Evolutionary conservation across 331 rosid genomes (phyloP), one percentile per base, ranked within the genome.

Genomic region (Saraca asoca): DNA sequence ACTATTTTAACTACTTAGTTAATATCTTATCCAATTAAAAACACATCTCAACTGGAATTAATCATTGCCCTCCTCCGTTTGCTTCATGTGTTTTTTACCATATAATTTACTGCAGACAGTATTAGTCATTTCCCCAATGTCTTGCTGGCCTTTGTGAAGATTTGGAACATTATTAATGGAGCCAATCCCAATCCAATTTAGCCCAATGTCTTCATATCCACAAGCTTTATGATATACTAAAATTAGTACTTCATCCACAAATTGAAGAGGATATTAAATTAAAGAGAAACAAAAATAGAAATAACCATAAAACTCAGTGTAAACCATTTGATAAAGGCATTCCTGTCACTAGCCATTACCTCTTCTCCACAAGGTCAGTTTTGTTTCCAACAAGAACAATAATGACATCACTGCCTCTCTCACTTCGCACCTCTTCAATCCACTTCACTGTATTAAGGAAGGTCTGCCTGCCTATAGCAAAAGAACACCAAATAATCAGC

Each of bases 341-440:
- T 58, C 54, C 12, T 6, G 70, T 56, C 19, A 66, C 44, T 69
- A 62, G 45, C 14, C 10, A 70, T 74, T 86, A 94, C 99, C 97
- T 94, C 82, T 94, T 94, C 31, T 94, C 99, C 71, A 94, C 97
- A 73, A 94, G 97, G 75, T 94, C 99, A n/a, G 99, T 94, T 76
- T 94, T 90, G 88, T 94, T 94, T 61, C 99, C 97, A 62, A 94
- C 99, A 75, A 90, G 96, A 62, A 90, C 95, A 70, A 94, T 82
- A 78, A 94, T 94, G 35, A 94, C 99, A 75, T 90, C 99, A 14
- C 92, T 94, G 53, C 99, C 97, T 79, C 99, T 84, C 83, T 90
- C 99, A 61, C 91, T 88, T 55, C 99, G 89, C 70, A 94, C 99
- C 87, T 94, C 99, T 81, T 94, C 99, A 62, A 94, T 86, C 97